phyloP scores from a whole-genome alignment of 2,329 filamentous ascomycete species.

The Stagonosporopsis cucurbitacearum region DNA sequence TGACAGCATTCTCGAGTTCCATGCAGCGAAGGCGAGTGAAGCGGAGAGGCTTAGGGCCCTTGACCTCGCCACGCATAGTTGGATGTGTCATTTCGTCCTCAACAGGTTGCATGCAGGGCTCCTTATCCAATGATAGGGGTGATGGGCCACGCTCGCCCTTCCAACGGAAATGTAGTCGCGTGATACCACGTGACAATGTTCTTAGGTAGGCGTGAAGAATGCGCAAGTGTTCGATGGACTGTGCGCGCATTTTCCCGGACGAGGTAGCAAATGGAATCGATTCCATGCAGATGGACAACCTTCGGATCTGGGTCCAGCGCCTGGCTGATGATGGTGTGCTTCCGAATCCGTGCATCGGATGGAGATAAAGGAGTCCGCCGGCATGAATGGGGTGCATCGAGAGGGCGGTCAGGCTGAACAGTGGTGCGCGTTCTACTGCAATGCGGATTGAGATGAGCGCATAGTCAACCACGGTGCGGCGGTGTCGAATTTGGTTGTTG shows the following conservation, averaged over 20 bases:
- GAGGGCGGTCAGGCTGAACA: constrained; percentile 71
- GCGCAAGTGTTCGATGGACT: constrained; percentile 68
- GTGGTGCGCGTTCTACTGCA: constrained; percentile 74
- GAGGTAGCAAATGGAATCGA: constrained; percentile 66
- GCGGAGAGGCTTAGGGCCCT: constrained; percentile 54
- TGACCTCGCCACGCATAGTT: constrained; percentile 39
- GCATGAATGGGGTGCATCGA: constrained; percentile 78
- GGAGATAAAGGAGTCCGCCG: constrained; percentile 76
- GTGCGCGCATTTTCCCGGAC: constrained; percentile 61
- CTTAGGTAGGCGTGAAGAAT: constrained; percentile 82
- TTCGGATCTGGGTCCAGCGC: constrained; percentile 79
- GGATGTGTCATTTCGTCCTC: constrained; percentile 44
- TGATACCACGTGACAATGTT: constrained; percentile 69
- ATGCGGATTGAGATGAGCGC: constrained; percentile 87
- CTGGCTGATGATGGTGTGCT: constrained; percentile 73
- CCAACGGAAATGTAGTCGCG: constrained; percentile 80
- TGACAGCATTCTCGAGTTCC: constrained; percentile 73
- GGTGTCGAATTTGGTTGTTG: constrained; percentile 69
- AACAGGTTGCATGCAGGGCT: constrained; percentile 70
- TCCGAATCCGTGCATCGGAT: constrained; percentile 76
- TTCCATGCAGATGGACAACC: constrained; percentile 76
- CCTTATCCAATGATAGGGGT: constrained; percentile 72
- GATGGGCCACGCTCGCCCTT: constrained; percentile 74
- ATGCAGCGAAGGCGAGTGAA: constrained; percentile 74
- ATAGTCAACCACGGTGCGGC: constrained; percentile 82